A percentile compares a stretch with the other conserved stretches of the same genome.
Conservation (phyloP, 164 flowering plant genomes). For the Macadamia tetraphylla region DNA sequence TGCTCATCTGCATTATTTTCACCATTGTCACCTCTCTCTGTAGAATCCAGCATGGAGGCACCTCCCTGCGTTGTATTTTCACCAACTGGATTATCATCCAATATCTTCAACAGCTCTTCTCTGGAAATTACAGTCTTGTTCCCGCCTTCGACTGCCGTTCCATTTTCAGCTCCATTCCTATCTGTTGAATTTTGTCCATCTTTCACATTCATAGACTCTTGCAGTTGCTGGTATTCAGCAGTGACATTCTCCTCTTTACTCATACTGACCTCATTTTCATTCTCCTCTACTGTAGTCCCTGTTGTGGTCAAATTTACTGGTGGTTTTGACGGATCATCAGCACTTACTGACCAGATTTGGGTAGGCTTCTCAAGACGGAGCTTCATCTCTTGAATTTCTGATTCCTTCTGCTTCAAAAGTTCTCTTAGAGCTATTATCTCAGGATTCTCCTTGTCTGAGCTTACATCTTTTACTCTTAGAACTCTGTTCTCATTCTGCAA, state of each 20-base stretch:
- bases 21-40: slow-evolving; percentile 5
- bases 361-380: slow-evolving; percentile 20
- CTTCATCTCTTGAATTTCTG: slow-evolving; percentile 45
- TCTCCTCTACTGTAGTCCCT: not conserved
- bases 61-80: slow-evolving; percentile 7
- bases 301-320: slow-evolving; percentile 16
- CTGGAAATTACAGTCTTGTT: slow-evolving; percentile 5
- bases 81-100: slow-evolving; percentile 4
- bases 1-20: slow-evolving; percentile 6
- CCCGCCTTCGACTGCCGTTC: not conserved
- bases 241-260: slow-evolving; percentile 1
- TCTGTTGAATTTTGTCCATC: not conserved
- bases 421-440: slow-evolving; percentile 27
- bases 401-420: slow-evolving; percentile 47
- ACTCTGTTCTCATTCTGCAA: slow-evolving; percentile 43
- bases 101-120: slow-evolving; percentile 11
- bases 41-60: not conserved
- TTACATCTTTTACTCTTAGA: slow-evolving; percentile 22
- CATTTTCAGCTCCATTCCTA: slow-evolving; percentile 1
- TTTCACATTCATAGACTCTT: not conserved
- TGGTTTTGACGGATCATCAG: slow-evolving; percentile 32
- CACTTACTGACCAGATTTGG: slow-evolving; percentile 26
- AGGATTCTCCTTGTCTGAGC: slow-evolving; percentile 14
- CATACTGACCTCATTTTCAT: not conserved
- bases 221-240: slow-evolving; percentile 1